Evolutionary conservation across 768 basidiomycete species (phyloP), one percentile per base, ranked within the genome.

Genomic region (Bullera alba): DNA sequence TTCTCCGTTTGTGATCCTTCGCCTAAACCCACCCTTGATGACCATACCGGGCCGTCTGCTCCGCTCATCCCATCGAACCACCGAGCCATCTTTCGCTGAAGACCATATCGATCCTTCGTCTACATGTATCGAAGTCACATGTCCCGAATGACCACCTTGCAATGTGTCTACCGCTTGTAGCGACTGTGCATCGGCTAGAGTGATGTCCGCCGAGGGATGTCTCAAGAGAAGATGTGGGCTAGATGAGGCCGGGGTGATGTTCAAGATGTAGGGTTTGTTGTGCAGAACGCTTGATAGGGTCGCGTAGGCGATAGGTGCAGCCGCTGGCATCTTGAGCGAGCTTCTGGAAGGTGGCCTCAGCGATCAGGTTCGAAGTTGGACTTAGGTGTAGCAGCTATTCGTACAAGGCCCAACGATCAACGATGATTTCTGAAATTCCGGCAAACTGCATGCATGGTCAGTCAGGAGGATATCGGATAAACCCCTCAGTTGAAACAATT

Each of bases 11-110:
- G 32, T 10, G 32, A 34, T 10, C 32, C 32, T 8, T 14, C 38
- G 8, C 5, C 29, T 30, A 10, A 23, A 50, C 67, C 44, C 54
- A 72, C 70, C 70, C 48, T 69, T 63, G 51, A 72, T 63, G 4
- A 43, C 54, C 26, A 51, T 60, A 4, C 61, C 67, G 2, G 61
- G 48, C 19, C 57, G 32, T 17, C 68, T 37, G 27, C 56, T 58
- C 25, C 71, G 48, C 57, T 69, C 69, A 57, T 72, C 71, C 71
- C 71, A 72, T 44, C 69, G 50, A 5, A 72, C 65, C 5, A 72
- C 51, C 19, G 22, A 47, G 5, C 51, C 69, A 48, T 72, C 71
- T 42, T 64, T 69, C 29, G 57, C 69, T 16, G 57, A 51, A 15
- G 53, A 57, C 67, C 67, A 72, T 2, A 72, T 39, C 27, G 53